Percentiles rank a stretch among this genome's conserved stretches.
phyloP scores from a whole-genome alignment of 805 yeast species.

The Candida gorgasii region DNA sequence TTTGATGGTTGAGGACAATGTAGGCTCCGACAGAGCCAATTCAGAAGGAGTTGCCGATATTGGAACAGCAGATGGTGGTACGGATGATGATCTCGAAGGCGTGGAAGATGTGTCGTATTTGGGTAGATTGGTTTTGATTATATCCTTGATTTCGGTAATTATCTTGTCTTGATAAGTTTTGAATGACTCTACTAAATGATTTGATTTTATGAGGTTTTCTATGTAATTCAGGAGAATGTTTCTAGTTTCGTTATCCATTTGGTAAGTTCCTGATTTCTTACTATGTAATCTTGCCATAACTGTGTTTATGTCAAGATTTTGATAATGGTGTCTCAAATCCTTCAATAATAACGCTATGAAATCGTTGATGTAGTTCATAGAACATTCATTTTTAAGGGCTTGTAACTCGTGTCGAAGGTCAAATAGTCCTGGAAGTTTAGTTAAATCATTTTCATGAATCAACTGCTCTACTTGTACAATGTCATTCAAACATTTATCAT shows the following conservation, averaged over 20 bases:
- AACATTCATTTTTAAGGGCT: slow-evolving; percentile 61
- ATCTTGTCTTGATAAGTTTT: slow-evolving; percentile 65
- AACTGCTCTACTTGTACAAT: slow-evolving; percentile 59
- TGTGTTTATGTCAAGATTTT: slow-evolving; percentile 45
- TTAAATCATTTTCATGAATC: slow-evolving; percentile 42
- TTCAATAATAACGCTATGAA: slow-evolving; percentile 56
- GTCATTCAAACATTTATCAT: slow-evolving; percentile 55
- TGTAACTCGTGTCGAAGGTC: slow-evolving; percentile 54
- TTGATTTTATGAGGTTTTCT: slow-evolving; percentile 59
- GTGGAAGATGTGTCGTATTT: slow-evolving; percentile 24
- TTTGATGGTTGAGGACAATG: slow-evolving; percentile 49
- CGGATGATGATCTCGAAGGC: slow-evolving; percentile 31
- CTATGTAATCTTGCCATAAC: slow-evolving; percentile 52
- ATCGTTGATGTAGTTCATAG: slow-evolving; percentile 61
- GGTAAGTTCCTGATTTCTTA: slow-evolving; percentile 27
- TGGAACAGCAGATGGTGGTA: slow-evolving; percentile 22
- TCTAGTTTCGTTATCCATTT: slow-evolving; percentile 43
- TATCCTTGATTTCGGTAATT: slow-evolving; percentile 67
- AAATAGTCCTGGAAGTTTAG: slow-evolving; percentile 50
- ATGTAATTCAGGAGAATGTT: slow-evolving; percentile 47
- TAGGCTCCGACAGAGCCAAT: slow-evolving; percentile 8
- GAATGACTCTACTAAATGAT: slow-evolving; percentile 62
- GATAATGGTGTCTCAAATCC: slow-evolving; percentile 63
- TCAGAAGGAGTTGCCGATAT: slow-evolving; percentile 1
- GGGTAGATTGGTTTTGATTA: slow-evolving; percentile 69